These are phyloP conservation scores for Penicillium ochrochloron DNA, from an alignment of 495 filamentous ascomycete genomes.

Conservation along the genomic window DNA sequence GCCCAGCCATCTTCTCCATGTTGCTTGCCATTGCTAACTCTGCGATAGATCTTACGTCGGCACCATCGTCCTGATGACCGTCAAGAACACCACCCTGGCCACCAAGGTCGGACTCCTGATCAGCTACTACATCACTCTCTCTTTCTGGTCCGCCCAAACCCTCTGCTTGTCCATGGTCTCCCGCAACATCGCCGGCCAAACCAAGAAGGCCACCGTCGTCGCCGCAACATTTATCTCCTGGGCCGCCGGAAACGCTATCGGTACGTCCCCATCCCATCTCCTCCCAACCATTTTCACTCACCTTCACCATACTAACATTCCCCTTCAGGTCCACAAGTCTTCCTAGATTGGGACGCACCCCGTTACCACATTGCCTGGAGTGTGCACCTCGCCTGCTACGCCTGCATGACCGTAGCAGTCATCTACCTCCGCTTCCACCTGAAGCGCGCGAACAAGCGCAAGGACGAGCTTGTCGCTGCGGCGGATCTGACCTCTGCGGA, in stretches of 20 bases:
- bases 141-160: slow-evolving; percentile 61
- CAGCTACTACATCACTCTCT: slow-evolving; percentile 66
- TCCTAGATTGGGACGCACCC: slow-evolving; percentile 43
- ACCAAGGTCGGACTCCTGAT: slow-evolving; percentile 60
- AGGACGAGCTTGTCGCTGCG: slow-evolving; percentile 42
- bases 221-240: slow-evolving; percentile 51
- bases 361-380: slow-evolving; percentile 49
- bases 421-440: slow-evolving; percentile 46
- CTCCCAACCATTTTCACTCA: background rate
- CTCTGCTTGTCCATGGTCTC: slow-evolving; percentile 62
- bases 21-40: slow-evolving; percentile 19
- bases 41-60: slow-evolving; percentile 54
- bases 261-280: slow-evolving; percentile 18
- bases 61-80: slow-evolving; percentile 65
- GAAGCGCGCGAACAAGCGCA: slow-evolving; percentile 43
- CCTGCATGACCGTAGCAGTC: slow-evolving; percentile 40
- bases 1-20: too few species aligned
- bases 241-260: slow-evolving; percentile 50
- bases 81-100: slow-evolving; percentile 53
- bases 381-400: slow-evolving; percentile 48
- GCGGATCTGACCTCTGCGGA: slow-evolving; percentile 33
- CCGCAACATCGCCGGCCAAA: slow-evolving; percentile 70
- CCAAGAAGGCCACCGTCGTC: slow-evolving; percentile 63
- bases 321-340: slow-evolving; percentile 50
- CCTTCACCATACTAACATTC: slow-evolving; percentile 1